Conservation (phyloP, 2,329 filamentous ascomycete species). For the Colletotrichum plurivorum region DNA sequence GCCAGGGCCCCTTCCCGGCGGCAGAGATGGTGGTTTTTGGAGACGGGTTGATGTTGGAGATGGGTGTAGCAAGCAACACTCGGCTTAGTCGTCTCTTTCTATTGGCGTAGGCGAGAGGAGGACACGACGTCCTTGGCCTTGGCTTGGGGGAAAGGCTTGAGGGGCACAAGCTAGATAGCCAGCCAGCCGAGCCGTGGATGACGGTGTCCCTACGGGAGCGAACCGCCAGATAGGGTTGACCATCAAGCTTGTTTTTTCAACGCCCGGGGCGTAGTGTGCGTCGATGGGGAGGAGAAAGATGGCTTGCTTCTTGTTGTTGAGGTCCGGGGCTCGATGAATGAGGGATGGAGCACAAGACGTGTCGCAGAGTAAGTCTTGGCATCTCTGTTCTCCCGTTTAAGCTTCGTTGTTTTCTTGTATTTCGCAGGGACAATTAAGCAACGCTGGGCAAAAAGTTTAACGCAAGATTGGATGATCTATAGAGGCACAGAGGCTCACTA, state of each 20-base stretch:
- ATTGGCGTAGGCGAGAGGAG: not conserved
- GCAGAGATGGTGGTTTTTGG: not conserved
- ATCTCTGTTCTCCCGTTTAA: not conserved
- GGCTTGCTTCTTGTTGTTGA: not conserved
- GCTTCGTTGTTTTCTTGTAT: no score
- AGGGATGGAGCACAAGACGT: no score
- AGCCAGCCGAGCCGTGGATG: not conserved
- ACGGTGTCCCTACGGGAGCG: not conserved
- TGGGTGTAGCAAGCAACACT: not conserved
- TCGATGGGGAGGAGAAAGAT: not conserved
- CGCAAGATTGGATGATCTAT: constrained; percentile 21
- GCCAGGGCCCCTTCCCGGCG: no score
- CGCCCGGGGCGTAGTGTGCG: not conserved
- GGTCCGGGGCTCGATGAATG: no score
- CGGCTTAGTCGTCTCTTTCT: not conserved
- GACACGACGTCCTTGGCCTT: not conserved
- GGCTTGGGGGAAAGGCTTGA: not conserved
- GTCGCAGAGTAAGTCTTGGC: no score
- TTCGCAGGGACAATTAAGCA: constrained; percentile 14
- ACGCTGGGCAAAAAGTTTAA: constrained; percentile 20
- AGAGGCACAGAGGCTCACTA: constrained; percentile 13
- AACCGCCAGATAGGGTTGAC: not conserved
- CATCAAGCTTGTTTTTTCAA: not conserved
- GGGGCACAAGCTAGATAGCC: not conserved
- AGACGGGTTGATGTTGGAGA: not conserved